Percentiles rank a stretch among this genome's conserved stretches.
These are phyloP conservation scores for Nitzschia inconspicua DNA, from an alignment of 108 stramenopile species.

Conservation along the genomic window DNA sequence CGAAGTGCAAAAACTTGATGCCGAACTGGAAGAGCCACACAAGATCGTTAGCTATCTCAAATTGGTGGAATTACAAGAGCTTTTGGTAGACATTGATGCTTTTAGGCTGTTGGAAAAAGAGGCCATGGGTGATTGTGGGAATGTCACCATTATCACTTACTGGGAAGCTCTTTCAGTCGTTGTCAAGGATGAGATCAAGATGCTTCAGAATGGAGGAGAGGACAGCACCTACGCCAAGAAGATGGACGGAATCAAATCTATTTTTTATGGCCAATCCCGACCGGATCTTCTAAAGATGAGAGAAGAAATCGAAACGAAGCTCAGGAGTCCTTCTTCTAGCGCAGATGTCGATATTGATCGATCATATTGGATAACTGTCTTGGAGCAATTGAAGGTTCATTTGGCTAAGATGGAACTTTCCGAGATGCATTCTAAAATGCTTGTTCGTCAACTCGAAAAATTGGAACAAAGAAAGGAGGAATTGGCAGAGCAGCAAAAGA, in stretches of 20 bases:
- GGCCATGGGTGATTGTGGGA: slow-evolving; percentile 31
- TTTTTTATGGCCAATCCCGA: slow-evolving; percentile 78
- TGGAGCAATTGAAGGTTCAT: slow-evolving; percentile 79
- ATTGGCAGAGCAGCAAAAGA: slow-evolving; percentile 32
- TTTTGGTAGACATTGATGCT: slow-evolving; percentile 78
- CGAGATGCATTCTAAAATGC: slow-evolving; percentile 88
- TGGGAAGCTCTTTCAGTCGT: slow-evolving; percentile 79
- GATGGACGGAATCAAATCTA: slow-evolving; percentile 72
- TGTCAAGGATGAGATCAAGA: slow-evolving; percentile 66
- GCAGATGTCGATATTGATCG: slow-evolving; percentile 54
- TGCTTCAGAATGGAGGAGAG: slow-evolving; percentile 67
- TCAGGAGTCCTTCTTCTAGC: slow-evolving; percentile 29
- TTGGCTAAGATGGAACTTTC: slow-evolving; percentile 79
- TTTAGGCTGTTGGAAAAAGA: slow-evolving; percentile 78
- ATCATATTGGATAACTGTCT: slow-evolving; percentile 86
- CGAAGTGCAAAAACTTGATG: slow-evolving; percentile 74
- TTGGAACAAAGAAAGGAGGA: slow-evolving; percentile 76
- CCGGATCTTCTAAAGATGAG: slow-evolving; percentile 80
- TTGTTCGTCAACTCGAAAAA: slow-evolving; percentile 88
- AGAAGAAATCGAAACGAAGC: slow-evolving; percentile 67
- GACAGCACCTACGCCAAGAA: slow-evolving; percentile 61
- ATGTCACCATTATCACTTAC: slow-evolving; percentile 56
- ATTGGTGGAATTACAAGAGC: slow-evolving; percentile 77
- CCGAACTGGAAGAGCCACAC: slow-evolving; percentile 79
- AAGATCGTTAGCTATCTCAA: slow-evolving; percentile 72